These are phyloP conservation scores for Mycena rebaudengoi DNA, from an alignment of 768 basidiomycete species.

Conservation along the genomic window DNA sequence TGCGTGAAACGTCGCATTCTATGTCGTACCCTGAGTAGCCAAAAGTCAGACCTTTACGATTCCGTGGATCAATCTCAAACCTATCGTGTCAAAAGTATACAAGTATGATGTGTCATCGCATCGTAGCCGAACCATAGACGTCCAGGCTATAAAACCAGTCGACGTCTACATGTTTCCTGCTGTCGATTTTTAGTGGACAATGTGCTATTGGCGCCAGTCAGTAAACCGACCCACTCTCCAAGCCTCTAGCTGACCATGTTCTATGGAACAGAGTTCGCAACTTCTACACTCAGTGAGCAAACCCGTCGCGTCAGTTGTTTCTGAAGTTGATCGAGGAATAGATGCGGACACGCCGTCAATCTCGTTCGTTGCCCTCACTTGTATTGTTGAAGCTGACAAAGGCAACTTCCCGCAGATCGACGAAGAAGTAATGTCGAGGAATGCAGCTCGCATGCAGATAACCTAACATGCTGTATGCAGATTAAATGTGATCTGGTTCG, in stretches of 20 bases:
- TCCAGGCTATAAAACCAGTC: constrained; percentile 23
- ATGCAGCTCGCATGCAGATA: neutral
- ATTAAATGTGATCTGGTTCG: constrained; percentile 67
- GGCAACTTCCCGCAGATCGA: constrained; percentile 8
- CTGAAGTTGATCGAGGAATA: constrained; percentile 10
- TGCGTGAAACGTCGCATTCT: constrained; percentile 7
- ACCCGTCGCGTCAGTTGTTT: neutral
- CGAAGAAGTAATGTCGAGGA: constrained; percentile 17
- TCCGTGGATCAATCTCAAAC: constrained; percentile 18
- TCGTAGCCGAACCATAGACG: constrained; percentile 20
- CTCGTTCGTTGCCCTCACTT: constrained; percentile 10
- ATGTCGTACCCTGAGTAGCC: constrained; percentile 1
- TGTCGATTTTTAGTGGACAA: neutral
- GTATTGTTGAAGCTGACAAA: neutral
- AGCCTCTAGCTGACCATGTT: constrained; percentile 9
- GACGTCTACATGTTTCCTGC: constrained; percentile 1
- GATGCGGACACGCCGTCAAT: constrained; percentile 28
- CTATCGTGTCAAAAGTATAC: constrained; percentile 28
- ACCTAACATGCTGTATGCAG: constrained; percentile 41
- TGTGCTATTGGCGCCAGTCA: constrained; percentile 31
- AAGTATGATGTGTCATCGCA: constrained; percentile 28
- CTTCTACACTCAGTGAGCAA: constrained; percentile 21
- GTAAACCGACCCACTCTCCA: neutral
- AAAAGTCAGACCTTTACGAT: constrained; percentile 21
- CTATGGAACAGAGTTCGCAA: constrained; percentile 22